Evolutionary conservation across 768 basidiomycete genomes (phyloP).

Genomic region (Pleurotus djamor): DNA sequence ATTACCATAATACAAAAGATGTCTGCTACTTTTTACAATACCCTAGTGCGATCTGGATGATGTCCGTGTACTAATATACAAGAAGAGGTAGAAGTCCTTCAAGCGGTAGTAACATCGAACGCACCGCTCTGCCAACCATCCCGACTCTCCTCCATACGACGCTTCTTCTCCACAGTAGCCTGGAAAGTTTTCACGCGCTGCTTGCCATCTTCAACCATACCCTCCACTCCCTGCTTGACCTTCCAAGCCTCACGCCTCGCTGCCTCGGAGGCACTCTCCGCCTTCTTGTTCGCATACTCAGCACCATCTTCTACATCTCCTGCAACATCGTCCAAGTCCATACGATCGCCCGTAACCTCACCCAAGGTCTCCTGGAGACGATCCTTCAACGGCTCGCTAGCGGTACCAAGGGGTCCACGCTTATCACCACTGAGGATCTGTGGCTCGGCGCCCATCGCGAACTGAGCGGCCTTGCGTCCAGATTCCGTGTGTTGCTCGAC

Average conservation of each 20-base stretch:
- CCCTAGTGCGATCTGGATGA: too few relatives aligned
- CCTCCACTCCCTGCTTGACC: constrained; percentile 21
- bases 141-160: constrained; percentile 27
- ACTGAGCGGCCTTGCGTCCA: constrained; percentile 25
- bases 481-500: constrained; percentile 40
- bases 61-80: not conserved
- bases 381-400: constrained; percentile 38
- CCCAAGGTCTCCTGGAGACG: constrained; percentile 24
- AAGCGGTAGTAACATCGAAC: constrained; percentile 29
- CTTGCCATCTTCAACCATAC: constrained; percentile 27
- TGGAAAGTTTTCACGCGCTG: constrained; percentile 39
- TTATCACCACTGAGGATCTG: constrained; percentile 71
- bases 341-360: constrained; percentile 11
- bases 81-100: not conserved
- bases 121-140: constrained; percentile 49
- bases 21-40: too few relatives aligned
- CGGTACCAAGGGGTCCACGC: constrained; percentile 60
- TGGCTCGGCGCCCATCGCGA: constrained; percentile 74
- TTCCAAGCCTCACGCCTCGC: constrained; percentile 22
- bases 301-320: too few relatives aligned
- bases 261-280: constrained; percentile 6
- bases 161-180: constrained; percentile 40
- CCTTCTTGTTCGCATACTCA: constrained; percentile 7
- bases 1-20: too few relatives aligned
- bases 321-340: constrained; percentile 12